Conservation (phyloP, 1,284 basidiomycete species). For the Coniferiporia sulphurascens region DNA sequence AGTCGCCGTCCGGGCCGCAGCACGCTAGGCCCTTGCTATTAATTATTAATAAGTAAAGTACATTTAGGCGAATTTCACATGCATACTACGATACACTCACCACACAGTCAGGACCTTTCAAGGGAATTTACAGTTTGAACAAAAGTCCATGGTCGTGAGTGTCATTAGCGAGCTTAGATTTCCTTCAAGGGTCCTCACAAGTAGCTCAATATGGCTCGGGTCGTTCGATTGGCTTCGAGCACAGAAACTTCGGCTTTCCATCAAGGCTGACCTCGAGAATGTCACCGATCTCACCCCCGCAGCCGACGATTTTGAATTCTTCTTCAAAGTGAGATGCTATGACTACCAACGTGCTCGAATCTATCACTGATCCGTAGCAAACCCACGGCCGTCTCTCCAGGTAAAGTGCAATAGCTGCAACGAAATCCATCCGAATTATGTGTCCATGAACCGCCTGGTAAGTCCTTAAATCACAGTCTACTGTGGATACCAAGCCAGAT, state of each 20-base stretch:
- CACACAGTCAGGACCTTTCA: too few species aligned
- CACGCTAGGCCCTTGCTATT: too few species aligned
- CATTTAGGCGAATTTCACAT: too few species aligned
- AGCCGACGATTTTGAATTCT: constrained; percentile 65
- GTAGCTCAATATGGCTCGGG: neutral
- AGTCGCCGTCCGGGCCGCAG: too few species aligned
- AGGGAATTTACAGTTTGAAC: too few species aligned
- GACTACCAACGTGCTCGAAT: neutral
- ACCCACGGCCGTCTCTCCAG: constrained; percentile 33
- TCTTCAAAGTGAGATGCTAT: constrained; percentile 55
- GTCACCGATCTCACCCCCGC: constrained; percentile 63
- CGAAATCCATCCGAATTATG: constrained; percentile 64
- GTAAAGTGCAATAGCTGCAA: constrained; percentile 78
- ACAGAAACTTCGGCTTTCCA: constrained; percentile 57
- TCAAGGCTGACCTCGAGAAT: constrained; percentile 75
- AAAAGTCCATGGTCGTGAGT: constrained; percentile 6
- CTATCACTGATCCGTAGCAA: neutral
- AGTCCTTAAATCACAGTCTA: constrained; percentile 19
- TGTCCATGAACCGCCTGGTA: constrained; percentile 65
- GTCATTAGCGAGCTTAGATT: neutral
- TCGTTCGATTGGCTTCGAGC: neutral
- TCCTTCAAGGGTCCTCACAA: too few species aligned
- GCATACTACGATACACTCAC: too few species aligned
- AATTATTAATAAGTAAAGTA: too few species aligned
- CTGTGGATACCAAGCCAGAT: neutral